These are phyloP conservation scores for Sanghuangporus weigelae DNA, from an alignment of 1,284 basidiomycete genomes.

Conservation along the genomic window DNA sequence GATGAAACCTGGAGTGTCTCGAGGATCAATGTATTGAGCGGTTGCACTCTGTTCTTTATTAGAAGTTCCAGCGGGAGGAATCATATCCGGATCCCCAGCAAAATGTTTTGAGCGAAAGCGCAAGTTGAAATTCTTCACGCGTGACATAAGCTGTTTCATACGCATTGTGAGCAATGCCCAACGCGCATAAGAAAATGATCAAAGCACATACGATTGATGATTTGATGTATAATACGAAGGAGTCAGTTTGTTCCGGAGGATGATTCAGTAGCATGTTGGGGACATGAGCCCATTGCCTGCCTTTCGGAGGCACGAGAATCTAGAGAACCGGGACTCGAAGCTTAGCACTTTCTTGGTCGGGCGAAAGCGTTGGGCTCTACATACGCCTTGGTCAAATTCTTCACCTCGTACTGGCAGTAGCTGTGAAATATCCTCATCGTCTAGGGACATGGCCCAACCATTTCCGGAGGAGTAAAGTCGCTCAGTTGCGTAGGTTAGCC, in stretches of 20 bases:
- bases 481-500: slow-evolving; percentile 65
- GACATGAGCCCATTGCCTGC: slow-evolving; percentile 66
- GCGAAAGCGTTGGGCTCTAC: slow-evolving; percentile 21
- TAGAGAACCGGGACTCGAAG: slow-evolving; percentile 26
- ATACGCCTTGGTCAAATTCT: slow-evolving; percentile 55
- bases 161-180: background rate
- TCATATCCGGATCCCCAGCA: slow-evolving; percentile 44
- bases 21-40: slow-evolving; percentile 42
- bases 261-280: slow-evolving; percentile 53
- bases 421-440: slow-evolving; percentile 68
- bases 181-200: background rate
- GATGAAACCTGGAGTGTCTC: slow-evolving; percentile 56
- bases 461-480: slow-evolving; percentile 61
- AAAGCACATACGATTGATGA: slow-evolving; percentile 37
- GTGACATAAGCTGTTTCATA: slow-evolving; percentile 45
- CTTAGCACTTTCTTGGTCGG: background rate
- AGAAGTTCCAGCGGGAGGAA: slow-evolving; percentile 25
- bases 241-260: slow-evolving; percentile 60
- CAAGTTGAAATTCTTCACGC: slow-evolving; percentile 66
- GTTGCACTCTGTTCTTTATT: slow-evolving; percentile 27
- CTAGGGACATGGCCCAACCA: slow-evolving; percentile 65
- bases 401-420: slow-evolving; percentile 59
- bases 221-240: slow-evolving; percentile 73
- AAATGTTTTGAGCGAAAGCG: slow-evolving; percentile 58
- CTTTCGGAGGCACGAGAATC: slow-evolving; percentile 46